phyloP scores from a whole-genome alignment of 2,329 filamentous ascomycete genomes.

The Nemania diffusa region DNA sequence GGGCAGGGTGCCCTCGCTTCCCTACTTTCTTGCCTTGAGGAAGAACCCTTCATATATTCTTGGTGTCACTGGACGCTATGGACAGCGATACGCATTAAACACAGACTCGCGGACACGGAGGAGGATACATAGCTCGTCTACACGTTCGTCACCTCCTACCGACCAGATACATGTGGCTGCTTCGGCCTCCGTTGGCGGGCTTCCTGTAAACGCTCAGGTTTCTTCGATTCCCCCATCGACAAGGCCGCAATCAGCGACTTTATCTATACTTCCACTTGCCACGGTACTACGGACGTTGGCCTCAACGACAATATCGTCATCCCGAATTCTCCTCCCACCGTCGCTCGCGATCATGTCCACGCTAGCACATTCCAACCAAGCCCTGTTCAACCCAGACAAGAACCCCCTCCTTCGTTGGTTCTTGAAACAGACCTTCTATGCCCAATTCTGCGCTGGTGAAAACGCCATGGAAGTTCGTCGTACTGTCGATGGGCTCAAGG shows the following conservation, averaged over 20 bases:
- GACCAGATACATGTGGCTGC: conserved; percentile 37
- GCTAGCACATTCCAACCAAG: conserved; percentile 75
- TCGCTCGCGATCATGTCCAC: conserved; percentile 74
- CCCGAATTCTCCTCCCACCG: conserved; percentile 73
- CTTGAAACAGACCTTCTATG: conserved; percentile 86
- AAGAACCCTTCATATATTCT: conserved; percentile 37
- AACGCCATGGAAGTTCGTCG: conserved; percentile 72
- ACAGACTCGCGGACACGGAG: conserved; percentile 36
- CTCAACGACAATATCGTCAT: conserved; percentile 77
- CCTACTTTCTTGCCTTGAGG: conserved; percentile 36
- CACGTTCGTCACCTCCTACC: conserved; percentile 38
- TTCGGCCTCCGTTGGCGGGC: conserved; percentile 30
- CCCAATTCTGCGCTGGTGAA: conserved; percentile 90
- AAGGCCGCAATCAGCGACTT: conserved; percentile 52
- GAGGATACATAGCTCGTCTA: conserved; percentile 44
- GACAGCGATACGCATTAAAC: conserved; percentile 31
- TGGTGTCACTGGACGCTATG: conserved; percentile 38
- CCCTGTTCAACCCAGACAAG: conserved; percentile 76
- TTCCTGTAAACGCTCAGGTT: conserved; percentile 36
- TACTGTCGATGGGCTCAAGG: conserved; percentile 73
- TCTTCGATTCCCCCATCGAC: conserved; percentile 36
- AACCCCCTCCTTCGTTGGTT: conserved; percentile 77
- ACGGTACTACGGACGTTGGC: conserved; percentile 75
- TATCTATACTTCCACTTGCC: conserved; percentile 73
- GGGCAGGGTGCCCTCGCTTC: conserved; percentile 41